A percentile compares a stretch with the other conserved stretches of the same genome.
Evolutionary conservation across 208 protist species (phyloP).

Genomic region (Tetramitus jugosus): DNA sequence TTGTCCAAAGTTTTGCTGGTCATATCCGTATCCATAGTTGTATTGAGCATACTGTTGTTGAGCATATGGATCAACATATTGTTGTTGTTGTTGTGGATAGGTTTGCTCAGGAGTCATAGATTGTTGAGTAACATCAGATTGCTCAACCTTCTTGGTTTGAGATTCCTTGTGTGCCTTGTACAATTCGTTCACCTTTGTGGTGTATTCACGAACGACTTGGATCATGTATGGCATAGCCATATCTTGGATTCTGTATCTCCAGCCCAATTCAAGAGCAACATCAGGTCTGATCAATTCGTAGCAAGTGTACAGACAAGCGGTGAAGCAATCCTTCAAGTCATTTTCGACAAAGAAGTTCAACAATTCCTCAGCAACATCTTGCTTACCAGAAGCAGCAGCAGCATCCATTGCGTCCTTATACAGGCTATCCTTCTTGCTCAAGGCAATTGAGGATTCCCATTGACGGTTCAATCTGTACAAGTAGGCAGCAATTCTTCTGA

Average conservation of each 20-base stretch:
- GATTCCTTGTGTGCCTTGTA: neutral
- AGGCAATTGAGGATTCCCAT: slow-evolving; percentile 76
- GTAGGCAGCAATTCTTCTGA: slow-evolving; percentile 94
- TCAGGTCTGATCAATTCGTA: slow-evolving; percentile 86
- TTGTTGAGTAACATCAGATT: too few species aligned
- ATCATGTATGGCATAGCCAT: slow-evolving; percentile 98
- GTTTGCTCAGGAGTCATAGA: too few species aligned
- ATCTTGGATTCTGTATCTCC: slow-evolving; percentile 92
- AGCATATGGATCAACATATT: too few species aligned
- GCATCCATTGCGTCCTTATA: slow-evolving; percentile 97
- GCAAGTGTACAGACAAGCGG: slow-evolving; percentile 91
- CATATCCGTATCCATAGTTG: too few species aligned
- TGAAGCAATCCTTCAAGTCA: slow-evolving; percentile 79
- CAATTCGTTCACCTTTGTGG: slow-evolving; percentile 54
- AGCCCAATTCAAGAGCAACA: slow-evolving; percentile 95
- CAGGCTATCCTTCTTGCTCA: slow-evolving; percentile 94
- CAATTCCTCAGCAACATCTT: slow-evolving; percentile 79
- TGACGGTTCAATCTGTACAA: slow-evolving; percentile 87
- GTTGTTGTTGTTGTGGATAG: too few species aligned
- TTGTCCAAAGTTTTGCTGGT: too few species aligned
- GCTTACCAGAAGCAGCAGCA: slow-evolving; percentile 83
- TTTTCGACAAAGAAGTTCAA: slow-evolving; percentile 92
- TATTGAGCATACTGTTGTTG: too few species aligned
- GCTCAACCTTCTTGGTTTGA: too few species aligned
- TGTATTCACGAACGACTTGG: slow-evolving; percentile 87